These are phyloP conservation scores for Apiospora kogelbergensis DNA, from an alignment of 2,329 filamentous ascomycete species.

Conservation along the genomic window DNA sequence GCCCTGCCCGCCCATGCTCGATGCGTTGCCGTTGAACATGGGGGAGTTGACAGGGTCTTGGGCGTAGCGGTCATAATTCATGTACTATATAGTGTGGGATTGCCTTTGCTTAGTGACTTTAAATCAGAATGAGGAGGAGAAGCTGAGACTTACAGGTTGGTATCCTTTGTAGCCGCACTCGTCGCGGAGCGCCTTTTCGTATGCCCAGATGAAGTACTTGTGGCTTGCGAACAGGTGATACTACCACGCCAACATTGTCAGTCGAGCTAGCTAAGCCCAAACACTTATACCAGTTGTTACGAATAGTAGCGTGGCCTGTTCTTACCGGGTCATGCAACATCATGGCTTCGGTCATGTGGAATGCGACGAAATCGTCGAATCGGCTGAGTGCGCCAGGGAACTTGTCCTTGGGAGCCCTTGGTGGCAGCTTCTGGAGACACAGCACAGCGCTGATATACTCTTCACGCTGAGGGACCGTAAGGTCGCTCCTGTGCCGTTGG, in stretches of 20 bases:
- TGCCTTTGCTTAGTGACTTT: not conserved
- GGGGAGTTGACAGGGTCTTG: slow-evolving; percentile 48
- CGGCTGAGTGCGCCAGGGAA: slow-evolving; percentile 31
- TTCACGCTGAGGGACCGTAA: slow-evolving; percentile 25
- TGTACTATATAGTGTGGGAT: slow-evolving; percentile 36
- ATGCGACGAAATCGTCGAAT: slow-evolving; percentile 31
- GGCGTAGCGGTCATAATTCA: slow-evolving; percentile 52
- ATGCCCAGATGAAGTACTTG: slow-evolving; percentile 32
- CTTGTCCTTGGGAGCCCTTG: slow-evolving; percentile 21
- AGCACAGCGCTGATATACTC: slow-evolving; percentile 29
- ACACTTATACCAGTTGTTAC: not conserved
- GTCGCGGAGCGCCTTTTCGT: slow-evolving; percentile 31
- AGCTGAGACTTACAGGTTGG: slow-evolving; percentile 26
- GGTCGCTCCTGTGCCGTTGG: slow-evolving; percentile 25
- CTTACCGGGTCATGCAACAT: slow-evolving; percentile 13
- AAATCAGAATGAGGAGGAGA: not conserved
- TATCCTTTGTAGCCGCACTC: slow-evolving; percentile 34
- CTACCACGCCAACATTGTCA: slow-evolving; percentile 22
- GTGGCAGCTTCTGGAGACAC: slow-evolving; percentile 29
- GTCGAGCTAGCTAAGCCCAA: no score
- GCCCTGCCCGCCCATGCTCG: slow-evolving; percentile 50
- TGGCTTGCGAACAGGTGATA: slow-evolving; percentile 34
- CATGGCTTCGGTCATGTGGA: slow-evolving; percentile 24
- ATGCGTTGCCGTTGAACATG: slow-evolving; percentile 53
- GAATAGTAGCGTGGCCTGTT: not conserved